Base-by-base conservation (phyloP, 768 basidiomycete species). In the Auriscalpium microsporum region DNA sequence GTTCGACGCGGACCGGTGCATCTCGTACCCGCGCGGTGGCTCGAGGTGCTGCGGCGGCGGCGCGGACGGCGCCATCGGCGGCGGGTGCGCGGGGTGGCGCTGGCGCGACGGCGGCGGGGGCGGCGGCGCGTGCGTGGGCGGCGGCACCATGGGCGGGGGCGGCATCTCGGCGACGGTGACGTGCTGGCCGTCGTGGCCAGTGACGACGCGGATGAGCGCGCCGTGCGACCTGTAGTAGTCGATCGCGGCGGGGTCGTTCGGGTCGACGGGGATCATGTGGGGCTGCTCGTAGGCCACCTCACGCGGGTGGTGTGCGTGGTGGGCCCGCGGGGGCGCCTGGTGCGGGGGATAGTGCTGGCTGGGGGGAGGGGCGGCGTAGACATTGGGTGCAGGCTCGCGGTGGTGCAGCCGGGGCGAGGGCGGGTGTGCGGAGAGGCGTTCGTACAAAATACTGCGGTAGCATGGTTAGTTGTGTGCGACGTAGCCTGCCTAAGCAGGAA, bases 381-480 rank as follows among this genome's bases (percentile, higher is more conserved):
- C 54, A 50, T 45, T 66, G 58, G 45, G 62, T 51, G 56, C 64
- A 60, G 52, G 63, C 55, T 61, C 69, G 61, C 58, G 68, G 64
- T 46, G 4, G 55, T 50, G 28, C 63, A 60, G 45, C 62, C 60
- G 35, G 62, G 78, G 55, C 78, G 81, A 1, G 82, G 79, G 78
- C 19, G 84, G 79, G 19, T 81, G 73, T 40, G 75, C 74, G 50
- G 83, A 78, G 10, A 91, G 74, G 52, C 87, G 84, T 69, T 91
- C 89, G 65, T 91, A 91, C 54, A 91, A 72, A 45, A 91, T 82
- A 52, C 88, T 82, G 62, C n/a, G 56, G 38, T 28, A 40, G 49
- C 23, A 16, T 28, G 2, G 28, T 28, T 28, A 28, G 28, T 28
- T 28, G 28, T 28, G 28, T 28, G 28, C 28, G 4, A 4, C 28